A percentile compares a stretch with the other conserved stretches of the same genome.
Evolutionary conservation across 495 filamentous ascomycete genomes (phyloP).

Genomic region (Neurospora sp.): DNA sequence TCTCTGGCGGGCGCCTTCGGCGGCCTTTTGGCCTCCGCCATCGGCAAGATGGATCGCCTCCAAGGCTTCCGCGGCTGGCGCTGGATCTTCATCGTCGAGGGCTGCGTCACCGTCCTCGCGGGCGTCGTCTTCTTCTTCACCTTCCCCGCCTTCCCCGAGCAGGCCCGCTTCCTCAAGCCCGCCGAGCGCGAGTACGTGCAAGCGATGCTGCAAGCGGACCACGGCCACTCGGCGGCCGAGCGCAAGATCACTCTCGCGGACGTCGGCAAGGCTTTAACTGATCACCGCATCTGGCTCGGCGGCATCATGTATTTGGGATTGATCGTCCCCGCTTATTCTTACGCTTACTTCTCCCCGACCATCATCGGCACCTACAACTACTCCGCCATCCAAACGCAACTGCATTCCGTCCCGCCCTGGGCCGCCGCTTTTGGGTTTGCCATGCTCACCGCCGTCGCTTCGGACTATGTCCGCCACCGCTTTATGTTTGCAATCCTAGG

Average conservation of each 20-base stretch:
- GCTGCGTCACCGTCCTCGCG: constrained; percentile 60
- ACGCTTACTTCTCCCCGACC: constrained; percentile 59
- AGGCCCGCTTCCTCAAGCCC: constrained; percentile 20
- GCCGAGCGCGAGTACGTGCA: constrained; percentile 69
- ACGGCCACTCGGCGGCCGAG: constrained; percentile 62
- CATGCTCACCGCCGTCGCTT: constrained; percentile 58
- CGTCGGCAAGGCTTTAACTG: constrained; percentile 61
- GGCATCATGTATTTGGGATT: constrained; percentile 86
- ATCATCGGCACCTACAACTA: constrained; percentile 64
- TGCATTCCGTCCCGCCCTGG: constrained; percentile 80
- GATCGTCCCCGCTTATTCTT: constrained; percentile 76
- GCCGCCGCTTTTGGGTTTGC: constrained; percentile 67
- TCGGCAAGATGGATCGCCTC: constrained; percentile 69
- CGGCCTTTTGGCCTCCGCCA: constrained; percentile 69
- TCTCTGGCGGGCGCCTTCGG: constrained; percentile 81
- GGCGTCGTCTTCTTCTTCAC: constrained; percentile 66
- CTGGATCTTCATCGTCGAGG: constrained; percentile 73
- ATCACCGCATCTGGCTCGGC: constrained; percentile 60
- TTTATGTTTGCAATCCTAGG: constrained; percentile 61
- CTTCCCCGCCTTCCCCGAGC: constrained; percentile 58
- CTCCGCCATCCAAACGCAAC: constrained; percentile 59
- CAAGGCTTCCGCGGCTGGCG: constrained; percentile 72
- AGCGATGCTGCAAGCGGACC: constrained; percentile 64
- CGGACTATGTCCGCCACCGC: constrained; percentile 62
- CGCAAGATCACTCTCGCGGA: constrained; percentile 53